Evolutionary conservation across 148 eudicot genomes (phyloP).

Genomic region (Silene conica): DNA sequence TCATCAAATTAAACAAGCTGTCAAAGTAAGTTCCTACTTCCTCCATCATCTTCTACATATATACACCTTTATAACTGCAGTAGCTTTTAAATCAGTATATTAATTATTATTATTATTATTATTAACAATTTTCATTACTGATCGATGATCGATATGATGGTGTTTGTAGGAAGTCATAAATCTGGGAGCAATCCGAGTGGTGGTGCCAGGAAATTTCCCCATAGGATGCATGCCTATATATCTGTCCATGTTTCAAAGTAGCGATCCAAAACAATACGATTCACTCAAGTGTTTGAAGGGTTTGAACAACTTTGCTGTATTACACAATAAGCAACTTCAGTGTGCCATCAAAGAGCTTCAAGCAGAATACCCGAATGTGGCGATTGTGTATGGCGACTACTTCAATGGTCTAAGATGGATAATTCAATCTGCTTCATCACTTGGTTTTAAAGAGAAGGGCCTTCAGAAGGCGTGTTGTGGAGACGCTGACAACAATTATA

Average conservation of each 20-base stretch:
- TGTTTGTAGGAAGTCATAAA: slow-evolving; percentile 26
- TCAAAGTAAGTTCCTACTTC: neutral
- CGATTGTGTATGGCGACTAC: slow-evolving; percentile 27
- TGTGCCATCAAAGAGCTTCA: slow-evolving; percentile 17
- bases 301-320: slow-evolving; percentile 14
- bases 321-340: slow-evolving; percentile 19
- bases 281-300: slow-evolving; percentile 19
- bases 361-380: slow-evolving; percentile 12
- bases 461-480: no score
- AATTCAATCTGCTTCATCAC: no score
- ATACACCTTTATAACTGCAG: no score
- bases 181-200: slow-evolving; percentile 18
- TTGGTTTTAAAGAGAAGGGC: no score
- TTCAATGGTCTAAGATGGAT: slow-evolving; percentile 16
- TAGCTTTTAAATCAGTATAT: no score
- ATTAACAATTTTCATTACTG: no score
- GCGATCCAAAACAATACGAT: slow-evolving; percentile 17
- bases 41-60: neutral
- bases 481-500: no score
- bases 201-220: slow-evolving; percentile 28
- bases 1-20: slow-evolving; percentile 15
- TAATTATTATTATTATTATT: no score
- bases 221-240: slow-evolving; percentile 21
- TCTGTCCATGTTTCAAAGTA: slow-evolving; percentile 6
- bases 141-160: no score